These are phyloP conservation scores for Hibiscus mutabilis DNA, from an alignment of 345 rosid species.

Conservation along the genomic window DNA sequence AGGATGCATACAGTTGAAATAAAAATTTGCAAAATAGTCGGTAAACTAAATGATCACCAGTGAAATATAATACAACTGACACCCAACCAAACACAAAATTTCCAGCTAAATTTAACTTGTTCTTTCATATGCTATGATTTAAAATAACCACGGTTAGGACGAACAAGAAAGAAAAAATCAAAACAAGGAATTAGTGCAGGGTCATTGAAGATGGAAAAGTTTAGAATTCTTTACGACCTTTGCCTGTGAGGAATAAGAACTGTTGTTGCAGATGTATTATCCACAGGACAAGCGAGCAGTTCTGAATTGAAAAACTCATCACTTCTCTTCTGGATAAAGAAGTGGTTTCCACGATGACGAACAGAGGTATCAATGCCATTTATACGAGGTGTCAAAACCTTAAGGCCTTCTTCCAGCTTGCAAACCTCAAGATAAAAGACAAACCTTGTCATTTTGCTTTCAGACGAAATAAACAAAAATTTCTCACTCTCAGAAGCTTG, in stretches of 20 bases:
- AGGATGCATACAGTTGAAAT: background rate
- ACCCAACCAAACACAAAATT: background rate
- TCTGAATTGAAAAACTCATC: slow-evolving; percentile 79
- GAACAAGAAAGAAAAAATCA: background rate
- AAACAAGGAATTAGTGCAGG: background rate
- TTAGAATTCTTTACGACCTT: slow-evolving; percentile 34
- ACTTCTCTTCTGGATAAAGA: slow-evolving; percentile 68
- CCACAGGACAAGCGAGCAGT: slow-evolving; percentile 59
- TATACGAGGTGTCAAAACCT: slow-evolving; percentile 64
- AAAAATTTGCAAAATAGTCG: background rate
- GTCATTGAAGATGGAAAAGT: background rate
- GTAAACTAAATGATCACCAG: background rate
- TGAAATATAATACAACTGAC: background rate
- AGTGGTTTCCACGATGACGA: slow-evolving; percentile 82
- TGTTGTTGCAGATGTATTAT: slow-evolving; percentile 47
- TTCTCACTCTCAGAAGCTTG: slow-evolving; percentile 69
- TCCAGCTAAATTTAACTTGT: background rate
- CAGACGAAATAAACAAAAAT: slow-evolving; percentile 59
- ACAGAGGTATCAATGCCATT: slow-evolving; percentile 61
- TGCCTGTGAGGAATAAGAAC: slow-evolving; percentile 76
- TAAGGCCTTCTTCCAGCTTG: slow-evolving; percentile 60
- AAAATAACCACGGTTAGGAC: background rate
- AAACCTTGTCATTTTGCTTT: slow-evolving; percentile 67
- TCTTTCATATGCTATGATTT: background rate
- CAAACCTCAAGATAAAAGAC: slow-evolving; percentile 57